Evolutionary conservation across 2,329 filamentous ascomycete species (phyloP).

Genomic region (Phyllosticta citriasiana): DNA sequence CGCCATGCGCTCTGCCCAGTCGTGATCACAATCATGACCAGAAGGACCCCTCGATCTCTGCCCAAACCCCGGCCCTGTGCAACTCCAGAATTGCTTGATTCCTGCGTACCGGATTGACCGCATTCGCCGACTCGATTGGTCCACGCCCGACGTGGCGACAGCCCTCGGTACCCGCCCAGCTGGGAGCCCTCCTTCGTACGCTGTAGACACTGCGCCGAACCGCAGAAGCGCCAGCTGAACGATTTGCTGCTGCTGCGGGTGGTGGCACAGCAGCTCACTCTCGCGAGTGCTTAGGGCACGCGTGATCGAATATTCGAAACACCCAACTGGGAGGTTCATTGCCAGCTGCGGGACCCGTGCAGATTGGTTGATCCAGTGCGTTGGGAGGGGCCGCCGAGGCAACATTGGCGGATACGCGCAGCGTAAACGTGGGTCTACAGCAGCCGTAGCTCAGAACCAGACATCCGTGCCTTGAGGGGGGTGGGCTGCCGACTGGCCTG

Average conservation of each 20-base stretch:
- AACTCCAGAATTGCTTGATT: conserved; percentile 29
- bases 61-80: conserved; percentile 27
- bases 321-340: conserved; percentile 27
- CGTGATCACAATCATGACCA: conserved; percentile 15
- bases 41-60: conserved; percentile 20
- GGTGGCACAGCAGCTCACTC: conserved; percentile 27
- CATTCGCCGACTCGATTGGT: conserved; percentile 3
- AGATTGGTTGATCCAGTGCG: conserved; percentile 29
- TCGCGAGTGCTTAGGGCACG: conserved; percentile 27
- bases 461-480: conserved; percentile 21
- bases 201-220: neutral
- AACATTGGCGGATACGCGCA: conserved; percentile 31
- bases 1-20: conserved; percentile 26
- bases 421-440: conserved; percentile 31
- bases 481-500: conserved; percentile 9
- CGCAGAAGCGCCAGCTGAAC: conserved; percentile 8
- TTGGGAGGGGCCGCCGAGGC: conserved; percentile 22
- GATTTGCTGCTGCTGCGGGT: neutral
- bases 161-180: conserved; percentile 9
- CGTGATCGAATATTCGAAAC: conserved; percentile 32
- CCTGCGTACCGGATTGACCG: conserved; percentile 25
- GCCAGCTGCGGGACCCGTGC: conserved; percentile 20
- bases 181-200: neutral
- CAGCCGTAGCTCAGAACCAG: conserved; percentile 23
- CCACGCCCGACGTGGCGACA: conserved; percentile 4